Evolutionary conservation across 129 eudicot genomes (phyloP), one percentile per base, ranked within the genome.

Genomic region (Saposhnikovia divaricata): DNA sequence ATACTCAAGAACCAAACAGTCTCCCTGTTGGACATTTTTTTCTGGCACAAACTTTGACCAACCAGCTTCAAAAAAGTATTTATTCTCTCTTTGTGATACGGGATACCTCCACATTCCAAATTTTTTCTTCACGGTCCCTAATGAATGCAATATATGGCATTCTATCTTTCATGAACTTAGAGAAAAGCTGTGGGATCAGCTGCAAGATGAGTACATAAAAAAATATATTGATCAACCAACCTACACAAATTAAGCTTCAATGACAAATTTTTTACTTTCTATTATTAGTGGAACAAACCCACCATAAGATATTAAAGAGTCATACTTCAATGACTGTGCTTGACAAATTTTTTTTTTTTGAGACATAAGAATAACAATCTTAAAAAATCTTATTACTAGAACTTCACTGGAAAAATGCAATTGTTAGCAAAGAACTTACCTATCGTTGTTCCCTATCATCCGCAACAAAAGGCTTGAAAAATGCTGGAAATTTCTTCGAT

Each of bases 1-100:
- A 37, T 51, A 77, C 69, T 80, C 59, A 69, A 85, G 80, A 38
- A 85, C 84, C 16, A 85, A 53, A 40, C 77, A 80, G 19, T 82
- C 82, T 25, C 86, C 86, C 9, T 23, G 6, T 1, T 57, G 34
- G 6, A 85, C 53, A 0, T 14, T 37, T 72, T 79, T 82, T 12
- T 79, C 82, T 50, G 70, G 28, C 46, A 82, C 80, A 82, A 85
- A 82, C 21, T 43, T 77, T 21, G 70, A 21, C 88, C 86, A 85
- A 34, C 88, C 88, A 12, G 73, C 81, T 44, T 53, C 34, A 31
- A 85, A 80, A 61, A 2, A 77, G 2, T 38, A 57, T 23, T 65
- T 15, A 37, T 55, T 70, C 25, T 76, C 88, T 6, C 9, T 27
- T 76, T 57, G 18, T 0, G 45, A 37, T 31, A 85, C 63, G 18